Percentiles rank a stretch among this genome's conserved stretches.
Evolutionary conservation across 768 basidiomycete species (phyloP).

Genomic region (Rickenella mellea): DNA sequence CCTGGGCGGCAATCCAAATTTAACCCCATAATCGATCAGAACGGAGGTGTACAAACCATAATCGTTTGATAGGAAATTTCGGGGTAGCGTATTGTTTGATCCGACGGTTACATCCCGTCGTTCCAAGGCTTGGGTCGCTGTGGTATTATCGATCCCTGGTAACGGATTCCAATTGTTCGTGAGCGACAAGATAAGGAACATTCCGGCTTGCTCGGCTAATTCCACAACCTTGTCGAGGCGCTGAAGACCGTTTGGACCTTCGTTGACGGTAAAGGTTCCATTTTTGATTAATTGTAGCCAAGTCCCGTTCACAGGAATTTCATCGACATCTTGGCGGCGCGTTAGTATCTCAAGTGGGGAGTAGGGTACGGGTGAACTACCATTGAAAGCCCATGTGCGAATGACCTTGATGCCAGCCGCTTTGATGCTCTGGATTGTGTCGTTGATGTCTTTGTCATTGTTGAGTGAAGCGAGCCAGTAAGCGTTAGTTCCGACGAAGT

Average conservation of each 20-base stretch:
- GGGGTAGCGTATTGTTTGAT: constrained; percentile 32
- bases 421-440: constrained; percentile 49
- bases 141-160: constrained; percentile 20
- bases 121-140: constrained; percentile 1
- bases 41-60: constrained; percentile 32
- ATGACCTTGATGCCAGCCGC: constrained; percentile 48
- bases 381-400: constrained; percentile 68
- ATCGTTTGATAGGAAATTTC: constrained; percentile 52
- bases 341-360: neutral
- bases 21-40: neutral
- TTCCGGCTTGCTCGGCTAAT: constrained; percentile 42
- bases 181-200: constrained; percentile 45
- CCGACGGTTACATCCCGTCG: constrained; percentile 13
- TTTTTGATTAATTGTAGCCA: constrained; percentile 57
- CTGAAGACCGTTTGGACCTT: constrained; percentile 52
- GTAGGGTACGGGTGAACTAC: constrained; percentile 19
- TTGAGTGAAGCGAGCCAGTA: constrained; percentile 60
- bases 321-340: constrained; percentile 32
- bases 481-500: constrained; percentile 47
- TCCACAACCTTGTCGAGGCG: constrained; percentile 50
- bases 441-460: constrained; percentile 42
- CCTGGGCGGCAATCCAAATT: constrained; percentile 23
- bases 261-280: constrained; percentile 45
- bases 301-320: constrained; percentile 45
- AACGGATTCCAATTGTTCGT: constrained; percentile 55